Conservation (phyloP, 306 rosid genomes). For the Glycine soja region DNA sequence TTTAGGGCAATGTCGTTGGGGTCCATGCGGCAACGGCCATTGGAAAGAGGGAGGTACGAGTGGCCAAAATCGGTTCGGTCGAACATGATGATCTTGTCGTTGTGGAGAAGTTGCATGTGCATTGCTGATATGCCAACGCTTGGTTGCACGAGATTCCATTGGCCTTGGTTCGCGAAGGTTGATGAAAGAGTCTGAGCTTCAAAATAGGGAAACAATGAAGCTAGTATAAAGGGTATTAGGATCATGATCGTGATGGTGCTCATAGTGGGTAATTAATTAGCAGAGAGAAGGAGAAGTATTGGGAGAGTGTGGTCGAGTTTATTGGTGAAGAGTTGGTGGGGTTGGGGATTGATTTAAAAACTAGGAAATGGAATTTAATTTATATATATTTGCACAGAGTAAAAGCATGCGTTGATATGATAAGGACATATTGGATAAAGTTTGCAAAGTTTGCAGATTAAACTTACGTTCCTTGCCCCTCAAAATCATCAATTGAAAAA, state of each 20-base stretch:
- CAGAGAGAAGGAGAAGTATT: conserved; percentile 12
- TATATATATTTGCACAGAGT: neutral
- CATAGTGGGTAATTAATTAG: neutral
- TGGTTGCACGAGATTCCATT: conserved; percentile 68
- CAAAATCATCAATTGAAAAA: too few species aligned
- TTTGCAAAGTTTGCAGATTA: too few species aligned
- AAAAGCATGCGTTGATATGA: neutral
- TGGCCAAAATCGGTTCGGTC: conserved; percentile 84
- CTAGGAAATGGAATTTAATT: neutral
- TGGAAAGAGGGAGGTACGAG: conserved; percentile 64
- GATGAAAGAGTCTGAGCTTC: conserved; percentile 18
- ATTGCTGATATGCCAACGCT: conserved; percentile 80
- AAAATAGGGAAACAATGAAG: conserved; percentile 7
- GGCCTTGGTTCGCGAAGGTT: conserved; percentile 47
- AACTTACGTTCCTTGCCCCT: too few species aligned
- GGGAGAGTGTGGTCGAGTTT: conserved; percentile 51
- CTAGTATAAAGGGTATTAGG: conserved; percentile 36
- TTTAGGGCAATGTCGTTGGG: conserved; percentile 48
- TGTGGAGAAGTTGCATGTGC: conserved; percentile 83
- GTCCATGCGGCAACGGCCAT: conserved; percentile 52
- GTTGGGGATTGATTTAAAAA: neutral
- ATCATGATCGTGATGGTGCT: neutral
- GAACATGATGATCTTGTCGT: conserved; percentile 68
- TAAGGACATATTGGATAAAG: too few species aligned
- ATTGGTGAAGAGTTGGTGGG: conserved; percentile 39